Evolutionary conservation across 2,329 filamentous ascomycete genomes (phyloP).

Genomic region (Colletotrichum sublineola): DNA sequence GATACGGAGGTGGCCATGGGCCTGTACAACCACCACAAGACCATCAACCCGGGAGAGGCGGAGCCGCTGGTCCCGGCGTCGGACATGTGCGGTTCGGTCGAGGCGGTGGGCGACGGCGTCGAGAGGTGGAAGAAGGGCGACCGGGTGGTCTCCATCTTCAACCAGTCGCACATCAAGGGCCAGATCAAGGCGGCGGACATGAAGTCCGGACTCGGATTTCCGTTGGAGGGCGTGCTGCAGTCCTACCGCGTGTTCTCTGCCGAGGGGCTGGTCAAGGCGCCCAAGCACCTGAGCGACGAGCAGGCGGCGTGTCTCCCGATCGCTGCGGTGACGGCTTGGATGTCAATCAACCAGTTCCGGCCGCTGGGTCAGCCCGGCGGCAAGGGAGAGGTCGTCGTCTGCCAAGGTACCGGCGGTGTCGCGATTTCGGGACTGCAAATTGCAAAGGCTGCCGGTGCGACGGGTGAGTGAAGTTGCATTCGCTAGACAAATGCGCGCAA

Average conservation of each 20-base stretch:
- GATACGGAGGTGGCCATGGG: slow-evolving; percentile 72
- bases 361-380: slow-evolving; percentile 65
- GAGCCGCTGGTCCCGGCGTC: slow-evolving; percentile 72
- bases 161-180: slow-evolving; percentile 68
- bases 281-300: slow-evolving; percentile 68
- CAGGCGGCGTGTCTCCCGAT: slow-evolving; percentile 73
- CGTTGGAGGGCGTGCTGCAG: slow-evolving; percentile 68
- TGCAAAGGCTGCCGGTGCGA: slow-evolving; percentile 64
- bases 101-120: slow-evolving; percentile 58
- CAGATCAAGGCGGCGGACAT: slow-evolving; percentile 69
- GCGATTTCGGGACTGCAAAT: slow-evolving; percentile 65
- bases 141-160: slow-evolving; percentile 77
- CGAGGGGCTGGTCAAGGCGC: slow-evolving; percentile 67
- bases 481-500: background rate
- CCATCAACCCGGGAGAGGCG: slow-evolving; percentile 54
- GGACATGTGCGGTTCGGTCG: slow-evolving; percentile 76
- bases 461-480: slow-evolving; percentile 51
- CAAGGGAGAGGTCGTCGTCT: slow-evolving; percentile 59
- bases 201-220: slow-evolving; percentile 70
- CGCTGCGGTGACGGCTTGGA: slow-evolving; percentile 74
- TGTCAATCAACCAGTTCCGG: slow-evolving; percentile 72
- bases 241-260: slow-evolving; percentile 72
- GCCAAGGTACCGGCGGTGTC: slow-evolving; percentile 69
- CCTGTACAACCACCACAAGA: slow-evolving; percentile 75
- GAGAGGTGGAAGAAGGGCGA: slow-evolving; percentile 67